Conservation (phyloP, 768 basidiomycete species). For the Mycena venus region DNA sequence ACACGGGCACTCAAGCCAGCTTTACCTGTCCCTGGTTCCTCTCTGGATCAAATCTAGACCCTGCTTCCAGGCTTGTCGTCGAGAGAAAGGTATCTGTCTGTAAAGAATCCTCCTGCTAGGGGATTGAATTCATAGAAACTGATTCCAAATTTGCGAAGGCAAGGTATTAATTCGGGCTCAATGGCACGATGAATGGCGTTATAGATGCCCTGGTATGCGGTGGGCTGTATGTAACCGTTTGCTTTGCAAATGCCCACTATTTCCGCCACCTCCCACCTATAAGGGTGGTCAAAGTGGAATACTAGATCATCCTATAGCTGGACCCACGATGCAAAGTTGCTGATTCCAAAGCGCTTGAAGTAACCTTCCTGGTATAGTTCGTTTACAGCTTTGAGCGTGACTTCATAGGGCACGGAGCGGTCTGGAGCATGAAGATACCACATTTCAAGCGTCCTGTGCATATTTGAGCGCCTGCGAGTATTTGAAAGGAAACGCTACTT, state of each 20-base stretch:
- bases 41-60: constrained; percentile 69
- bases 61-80: constrained; percentile 59
- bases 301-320: not conserved
- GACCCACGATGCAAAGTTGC: constrained; percentile 68
- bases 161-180: constrained; percentile 64
- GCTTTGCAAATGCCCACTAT: constrained; percentile 68
- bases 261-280: constrained; percentile 74
- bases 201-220: constrained; percentile 66
- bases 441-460: constrained; percentile 60
- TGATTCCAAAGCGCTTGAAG: constrained; percentile 74
- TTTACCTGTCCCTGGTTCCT: constrained; percentile 61
- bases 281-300: not conserved
- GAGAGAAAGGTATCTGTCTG: constrained; percentile 61
- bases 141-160: constrained; percentile 69
- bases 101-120: constrained; percentile 71
- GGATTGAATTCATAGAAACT: constrained; percentile 71
- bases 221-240: constrained; percentile 67
- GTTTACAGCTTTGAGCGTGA: constrained; percentile 66
- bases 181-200: constrained; percentile 56
- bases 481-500: constrained; percentile 49
- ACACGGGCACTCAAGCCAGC: not conserved
- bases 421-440: constrained; percentile 76
- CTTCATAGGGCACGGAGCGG: constrained; percentile 67
- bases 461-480: constrained; percentile 21
- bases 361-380: constrained; percentile 69